These are phyloP conservation scores for Tagetes patula DNA, from an alignment of 129 eudicot genomes.

Conservation along the genomic window DNA sequence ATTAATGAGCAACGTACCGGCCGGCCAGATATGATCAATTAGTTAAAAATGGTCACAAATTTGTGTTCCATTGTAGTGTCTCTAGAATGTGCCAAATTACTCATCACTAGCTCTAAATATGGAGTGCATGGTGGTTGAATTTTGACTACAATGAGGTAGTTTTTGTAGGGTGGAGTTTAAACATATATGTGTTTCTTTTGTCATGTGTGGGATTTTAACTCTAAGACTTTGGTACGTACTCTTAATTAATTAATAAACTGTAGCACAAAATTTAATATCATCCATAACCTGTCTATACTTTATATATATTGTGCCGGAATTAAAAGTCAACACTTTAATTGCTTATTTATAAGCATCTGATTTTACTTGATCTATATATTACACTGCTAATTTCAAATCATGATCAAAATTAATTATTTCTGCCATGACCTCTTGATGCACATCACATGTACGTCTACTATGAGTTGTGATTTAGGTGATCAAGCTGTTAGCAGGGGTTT, in stretches of 20 bases:
- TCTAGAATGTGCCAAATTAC: slow-evolving; percentile 29
- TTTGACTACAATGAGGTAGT: slow-evolving; percentile 64
- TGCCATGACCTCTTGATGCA: no score
- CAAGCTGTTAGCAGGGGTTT: no score
- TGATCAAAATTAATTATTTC: no score
- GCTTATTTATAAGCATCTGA: no score
- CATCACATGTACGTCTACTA: no score
- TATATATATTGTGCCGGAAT: not conserved
- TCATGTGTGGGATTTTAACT: slow-evolving; percentile 43
- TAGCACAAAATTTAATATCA: slow-evolving; percentile 26
- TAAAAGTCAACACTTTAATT: no score
- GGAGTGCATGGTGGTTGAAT: slow-evolving; percentile 60
- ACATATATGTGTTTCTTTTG: slow-evolving; percentile 20
- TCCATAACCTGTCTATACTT: not conserved
- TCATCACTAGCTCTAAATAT: slow-evolving; percentile 43
- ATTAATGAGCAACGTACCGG: slow-evolving; percentile 13
- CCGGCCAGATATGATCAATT: slow-evolving; percentile 2
- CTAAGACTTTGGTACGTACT: slow-evolving; percentile 21
- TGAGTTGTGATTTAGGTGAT: no score
- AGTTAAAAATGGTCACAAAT: slow-evolving; percentile 33
- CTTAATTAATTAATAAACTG: slow-evolving; percentile 45
- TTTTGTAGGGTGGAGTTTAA: slow-evolving; percentile 38
- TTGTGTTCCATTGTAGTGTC: slow-evolving; percentile 30
- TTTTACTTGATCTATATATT: no score
- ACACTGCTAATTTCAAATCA: no score